Base-by-base conservation (phyloP, 2,329 filamentous ascomycete genomes). In the Colletotrichum scovillei region DNA sequence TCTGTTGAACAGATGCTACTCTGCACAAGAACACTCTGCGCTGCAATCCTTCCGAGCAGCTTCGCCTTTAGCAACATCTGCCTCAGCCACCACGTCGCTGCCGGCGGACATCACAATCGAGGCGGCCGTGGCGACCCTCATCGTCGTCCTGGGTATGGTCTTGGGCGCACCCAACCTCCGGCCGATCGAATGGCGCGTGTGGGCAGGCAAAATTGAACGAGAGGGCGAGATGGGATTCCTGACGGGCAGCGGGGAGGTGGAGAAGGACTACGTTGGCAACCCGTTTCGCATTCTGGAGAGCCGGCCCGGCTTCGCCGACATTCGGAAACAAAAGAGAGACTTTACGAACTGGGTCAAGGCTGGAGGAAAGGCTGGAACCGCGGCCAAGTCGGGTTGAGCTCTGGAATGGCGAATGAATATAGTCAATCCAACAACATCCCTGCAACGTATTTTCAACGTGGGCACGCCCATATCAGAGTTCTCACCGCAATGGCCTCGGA, bases 91-190 rank as follows among this genome's bases (percentile, higher is more conserved):
- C 30, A 81, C 87, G 4, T 85, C 88, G 19, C 88, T 98, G 1
- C 96, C 97, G 0, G 84, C 94, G 74, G 97, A 99, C 80, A 97
- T 99, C 78, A 91, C 92, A 49, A 88, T 97, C 77, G 97, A 99
- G 84, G 95, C 95, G 1, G 86, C 98, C 19, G 82, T 93, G 56
- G 94, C 95, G 1, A 92, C 97, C 5, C 82, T 97, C 28, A 81
- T 95, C n/a, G 88, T 97, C n/a, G 94, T 92, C 67, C 81, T 95
- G 0, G 97, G 96, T 55, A 90, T 98, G 32, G 95, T 98, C 0
- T 83, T 95, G 0, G 92, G 92, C 46, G 93, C 94, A 4, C 92
- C 94, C 14, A 90, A 91, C 57, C 87, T 98, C 75, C 93, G 94
- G 81, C 97, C 97, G 3, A 96, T 98, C 77, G 90, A 92, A 82